Evolutionary conservation across 2,329 filamentous ascomycete genomes (phyloP), one percentile per base, ranked within the genome.

Genomic region (Xylariaceae sp.): DNA sequence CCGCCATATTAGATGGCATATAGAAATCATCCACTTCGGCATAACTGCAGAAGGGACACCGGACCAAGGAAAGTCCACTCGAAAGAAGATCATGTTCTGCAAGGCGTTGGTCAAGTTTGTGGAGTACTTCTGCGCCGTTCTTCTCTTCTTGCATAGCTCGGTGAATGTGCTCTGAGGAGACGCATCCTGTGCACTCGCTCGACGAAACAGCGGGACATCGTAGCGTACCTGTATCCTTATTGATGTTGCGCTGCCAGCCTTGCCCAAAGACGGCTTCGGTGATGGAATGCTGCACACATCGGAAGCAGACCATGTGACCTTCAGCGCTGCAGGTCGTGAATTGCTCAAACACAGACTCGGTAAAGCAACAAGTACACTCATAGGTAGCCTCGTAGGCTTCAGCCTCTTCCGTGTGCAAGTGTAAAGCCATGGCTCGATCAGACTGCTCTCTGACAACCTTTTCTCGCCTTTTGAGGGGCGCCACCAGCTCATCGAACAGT

Each of bases 191-290:
- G 54, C 93, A 97, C n/a, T 79, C 80, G 34, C 74, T 67, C 0
- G 77, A 71, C 38, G 83, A 76, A 0, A 88, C 82, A 1, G 90
- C 88, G n/a, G 95, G 76, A 60, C 93, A 97, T 46, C 79, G 80
- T 40, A 97, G 72, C 0, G 88, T 89, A 29, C 86, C 86, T 29
- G 74, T 79, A 44, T 81, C 74, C 19, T 79, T 65, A 57, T 93
- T 78, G 53, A 96, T 84, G 54, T 80, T 93, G 44, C 85, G 82
- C 37, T 81, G 78, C 88, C 91, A 96, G 39, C 88, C 88, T 62
- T 97, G 93, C 0, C 93, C 93, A 60, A 95, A 97, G 0, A 97
- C 70, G 2, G 90, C 89, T 61, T 97, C 91, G 37, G 84, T 85
- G 44, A 91, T 76, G 9, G 89, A 84, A 50, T 85, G 81, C 49